A percentile compares a stretch with the other conserved stretches of the same genome.
Conservation (phyloP, 306 rosid genomes). For the Abrus precatorius region DNA sequence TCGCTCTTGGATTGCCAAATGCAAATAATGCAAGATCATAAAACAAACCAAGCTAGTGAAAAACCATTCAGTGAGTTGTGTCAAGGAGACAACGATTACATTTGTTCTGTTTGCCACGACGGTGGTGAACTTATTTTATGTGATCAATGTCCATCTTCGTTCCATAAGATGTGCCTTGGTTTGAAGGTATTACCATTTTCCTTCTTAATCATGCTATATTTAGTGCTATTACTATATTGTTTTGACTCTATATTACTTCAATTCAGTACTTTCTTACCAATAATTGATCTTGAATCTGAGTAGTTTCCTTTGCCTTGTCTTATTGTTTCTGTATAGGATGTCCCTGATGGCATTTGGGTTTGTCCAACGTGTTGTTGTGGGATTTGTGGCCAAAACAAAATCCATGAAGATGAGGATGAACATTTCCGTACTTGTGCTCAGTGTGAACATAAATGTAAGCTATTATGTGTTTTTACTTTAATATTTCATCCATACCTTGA, state of each 20-base stretch:
- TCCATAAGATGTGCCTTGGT: constrained; percentile 72
- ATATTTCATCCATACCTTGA: constrained; percentile 14
- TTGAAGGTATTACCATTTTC: constrained; percentile 66
- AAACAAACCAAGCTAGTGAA: constrained; percentile 37
- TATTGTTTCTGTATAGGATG: constrained; percentile 55
- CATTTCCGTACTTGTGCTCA: constrained; percentile 67
- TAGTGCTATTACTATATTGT: neutral
- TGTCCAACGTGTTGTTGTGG: constrained; percentile 86
- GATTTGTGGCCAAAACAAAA: constrained; percentile 64
- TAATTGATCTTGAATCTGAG: constrained; percentile 46
- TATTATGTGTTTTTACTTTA: constrained; percentile 20
- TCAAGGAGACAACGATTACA: constrained; percentile 66
- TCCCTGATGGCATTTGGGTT: constrained; percentile 91
- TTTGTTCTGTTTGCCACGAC: constrained; percentile 80
- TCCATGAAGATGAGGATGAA: constrained; percentile 52
- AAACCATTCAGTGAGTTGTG: constrained; percentile 33
- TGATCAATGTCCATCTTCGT: constrained; percentile 86
- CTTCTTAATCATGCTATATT: constrained; percentile 35
- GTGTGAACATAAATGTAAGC: constrained; percentile 78
- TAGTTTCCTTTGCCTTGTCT: constrained; percentile 40
- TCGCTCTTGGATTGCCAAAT: constrained; percentile 75
- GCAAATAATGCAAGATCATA: constrained; percentile 51
- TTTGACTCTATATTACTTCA: neutral
- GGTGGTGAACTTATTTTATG: constrained; percentile 91
- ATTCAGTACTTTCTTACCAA: neutral